Evolutionary conservation across 176 grass and related monocot species (phyloP), one percentile per base, ranked within the genome.

Genomic region (Oryza brachyantha): DNA sequence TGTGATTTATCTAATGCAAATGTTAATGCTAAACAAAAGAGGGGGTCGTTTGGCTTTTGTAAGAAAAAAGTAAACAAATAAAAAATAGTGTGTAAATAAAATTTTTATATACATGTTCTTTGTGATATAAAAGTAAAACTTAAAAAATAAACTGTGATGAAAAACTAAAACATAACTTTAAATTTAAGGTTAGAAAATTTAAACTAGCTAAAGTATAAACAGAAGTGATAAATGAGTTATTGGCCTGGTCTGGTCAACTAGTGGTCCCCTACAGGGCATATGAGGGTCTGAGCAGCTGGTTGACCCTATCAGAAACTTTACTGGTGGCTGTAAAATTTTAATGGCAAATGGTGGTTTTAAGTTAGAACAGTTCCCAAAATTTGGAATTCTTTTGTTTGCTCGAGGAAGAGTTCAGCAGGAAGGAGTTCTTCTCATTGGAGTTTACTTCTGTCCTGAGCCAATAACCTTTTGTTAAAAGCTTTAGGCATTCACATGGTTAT

Each of bases 371-470:
- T 29, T 34, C 32, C 42, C 66, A 12, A 19, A 66, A 28, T 43
- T 10, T 35, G 29, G 28, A 24, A 4, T 76, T 76, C 10, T 75
- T 84, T 70, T 80, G 39, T 80, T 75, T 70, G 2, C 32, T 35
- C 42, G 13, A 85, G 21, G 43, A 76, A 70, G 31, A 25, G 7
- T 55, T 27, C 42, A 36, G 21, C 41, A 42, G 5, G 55, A 32
- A 36, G 64, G 6, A 6, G 17, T 5, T 1, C 26, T 64, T 57
- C 42, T 38, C 24, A 36, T 65, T 88, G 81, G 76, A 81, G n/a
- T 81, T 21, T 76, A 81, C 64, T 31, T 73, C 54, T 70, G 70
- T 75, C 66, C 70, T 24, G 67, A 16, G 17, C 72, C 57, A 24
- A 63, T 55, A 36, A 60, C 76, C 36, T 28, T 75, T 70, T 13